Percentiles rank a stretch among this genome's conserved stretches.
Conservation (phyloP, 2,329 filamentous ascomycete species). For the Alternaria sp. region DNA sequence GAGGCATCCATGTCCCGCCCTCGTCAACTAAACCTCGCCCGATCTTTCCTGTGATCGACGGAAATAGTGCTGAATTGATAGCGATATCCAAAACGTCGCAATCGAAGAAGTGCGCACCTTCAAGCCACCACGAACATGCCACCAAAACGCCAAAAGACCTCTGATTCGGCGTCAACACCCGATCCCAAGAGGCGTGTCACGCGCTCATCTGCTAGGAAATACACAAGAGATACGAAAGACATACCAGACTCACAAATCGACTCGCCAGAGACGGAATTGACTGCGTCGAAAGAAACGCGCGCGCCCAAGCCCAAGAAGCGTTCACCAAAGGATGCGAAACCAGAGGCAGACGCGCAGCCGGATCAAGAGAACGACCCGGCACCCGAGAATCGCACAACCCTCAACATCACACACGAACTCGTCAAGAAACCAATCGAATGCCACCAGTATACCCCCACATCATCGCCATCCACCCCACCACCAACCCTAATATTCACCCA, state of each 20-base stretch:
- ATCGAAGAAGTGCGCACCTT: not conserved
- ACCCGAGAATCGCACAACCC: not conserved
- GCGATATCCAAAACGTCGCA: not conserved
- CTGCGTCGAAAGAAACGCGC: fast-evolving
- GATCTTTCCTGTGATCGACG: not conserved
- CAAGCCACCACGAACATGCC: not conserved
- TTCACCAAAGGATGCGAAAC: not conserved
- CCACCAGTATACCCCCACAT: constrained; percentile 17
- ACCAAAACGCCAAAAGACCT: constrained; percentile 10
- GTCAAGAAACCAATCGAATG: constrained; percentile 31
- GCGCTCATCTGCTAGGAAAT: constrained; percentile 10
- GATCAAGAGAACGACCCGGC: not conserved
- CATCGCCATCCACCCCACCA: not conserved
- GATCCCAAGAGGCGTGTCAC: constrained; percentile 13
- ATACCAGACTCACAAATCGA: not conserved
- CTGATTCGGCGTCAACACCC: not conserved
- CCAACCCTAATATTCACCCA: constrained; percentile 52
- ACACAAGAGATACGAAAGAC: not conserved
- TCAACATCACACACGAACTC: constrained; percentile 19
- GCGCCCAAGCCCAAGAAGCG: fast-evolving
- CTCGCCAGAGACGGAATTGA: not conserved
- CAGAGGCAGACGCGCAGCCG: not conserved
- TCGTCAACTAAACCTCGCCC: no score
- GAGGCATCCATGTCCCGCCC: fast-evolving
- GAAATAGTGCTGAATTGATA: not conserved